These are phyloP conservation scores for Magnolia officinalis DNA, from an alignment of 164 flowering plant genomes.

Conservation along the genomic window DNA sequence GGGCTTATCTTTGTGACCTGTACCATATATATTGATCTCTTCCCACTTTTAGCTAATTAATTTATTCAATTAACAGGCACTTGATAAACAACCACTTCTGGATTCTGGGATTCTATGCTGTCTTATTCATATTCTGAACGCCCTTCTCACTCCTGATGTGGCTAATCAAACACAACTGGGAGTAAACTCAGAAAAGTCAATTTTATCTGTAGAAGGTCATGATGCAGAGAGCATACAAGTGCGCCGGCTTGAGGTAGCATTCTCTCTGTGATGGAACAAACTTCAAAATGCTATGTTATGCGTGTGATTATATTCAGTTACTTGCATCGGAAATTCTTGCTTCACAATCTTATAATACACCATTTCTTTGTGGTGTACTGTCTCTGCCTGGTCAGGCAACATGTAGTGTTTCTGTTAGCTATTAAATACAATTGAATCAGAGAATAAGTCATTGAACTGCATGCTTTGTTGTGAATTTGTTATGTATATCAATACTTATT, in stretches of 20 bases:
- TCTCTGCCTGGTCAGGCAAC: not conserved
- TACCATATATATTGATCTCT: not conserved
- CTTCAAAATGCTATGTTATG: not conserved
- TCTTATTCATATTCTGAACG: constrained; percentile 81
- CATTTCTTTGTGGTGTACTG: not conserved
- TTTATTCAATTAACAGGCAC: constrained; percentile 49
- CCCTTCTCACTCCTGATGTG: constrained; percentile 61
- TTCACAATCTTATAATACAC: too few relatives aligned
- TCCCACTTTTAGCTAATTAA: not conserved
- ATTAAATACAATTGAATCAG: too few relatives aligned
- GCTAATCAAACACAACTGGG: constrained; percentile 24
- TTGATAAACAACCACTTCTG: constrained; percentile 93
- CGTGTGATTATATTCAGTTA: too few relatives aligned
- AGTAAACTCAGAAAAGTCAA: constrained; percentile 25
- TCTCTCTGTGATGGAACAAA: not conserved
- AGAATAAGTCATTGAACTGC: too few relatives aligned
- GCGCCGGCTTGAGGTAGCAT: constrained; percentile 78
- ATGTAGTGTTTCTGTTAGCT: not conserved
- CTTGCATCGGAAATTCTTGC: too few relatives aligned
- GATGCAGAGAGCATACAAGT: constrained; percentile 35
- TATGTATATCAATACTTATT: too few relatives aligned
- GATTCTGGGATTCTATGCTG: constrained; percentile 98
- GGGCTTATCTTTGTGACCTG: not conserved
- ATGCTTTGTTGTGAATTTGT: too few relatives aligned
- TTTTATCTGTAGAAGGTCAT: constrained; percentile 16